phyloP scores from a whole-genome alignment of 768 basidiomycete genomes.

The Mycena crocata region DNA sequence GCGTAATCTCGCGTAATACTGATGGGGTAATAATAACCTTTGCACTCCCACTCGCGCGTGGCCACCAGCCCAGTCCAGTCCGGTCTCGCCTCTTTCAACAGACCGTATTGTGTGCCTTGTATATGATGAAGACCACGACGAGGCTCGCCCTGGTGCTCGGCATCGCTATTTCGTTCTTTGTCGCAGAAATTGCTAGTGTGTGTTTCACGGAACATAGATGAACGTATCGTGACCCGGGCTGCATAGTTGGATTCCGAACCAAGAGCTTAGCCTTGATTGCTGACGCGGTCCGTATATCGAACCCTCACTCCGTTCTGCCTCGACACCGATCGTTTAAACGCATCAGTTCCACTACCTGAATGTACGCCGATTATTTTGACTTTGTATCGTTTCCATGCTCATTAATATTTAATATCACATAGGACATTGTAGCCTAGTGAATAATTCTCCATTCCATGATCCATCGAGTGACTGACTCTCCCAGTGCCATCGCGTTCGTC shows the following conservation, averaged over 20 bases:
- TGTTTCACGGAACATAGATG: slow-evolving; percentile 1
- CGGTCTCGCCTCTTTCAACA: no score
- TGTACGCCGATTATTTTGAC: slow-evolving; percentile 45
- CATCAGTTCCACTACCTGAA: slow-evolving; percentile 66
- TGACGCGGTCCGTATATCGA: slow-evolving; percentile 57
- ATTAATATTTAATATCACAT: not conserved
- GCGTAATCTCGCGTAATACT: not conserved
- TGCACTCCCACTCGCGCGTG: no score
- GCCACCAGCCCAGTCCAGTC: no score
- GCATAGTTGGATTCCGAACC: slow-evolving; percentile 64
- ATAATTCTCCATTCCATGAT: slow-evolving; percentile 19
- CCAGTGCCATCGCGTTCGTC: slow-evolving; percentile 57
- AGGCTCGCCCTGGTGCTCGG: slow-evolving; percentile 58
- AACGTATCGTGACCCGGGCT: not conserved
- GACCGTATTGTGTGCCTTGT: no score
- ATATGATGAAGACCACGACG: slow-evolving; percentile 59
- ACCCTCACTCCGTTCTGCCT: slow-evolving; percentile 2
- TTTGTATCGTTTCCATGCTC: slow-evolving; percentile 16
- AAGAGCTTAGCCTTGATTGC: slow-evolving; percentile 67
- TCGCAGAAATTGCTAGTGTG: slow-evolving; percentile 60
- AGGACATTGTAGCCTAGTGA: slow-evolving; percentile 64
- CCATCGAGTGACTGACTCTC: not conserved
- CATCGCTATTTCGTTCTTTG: slow-evolving; percentile 61
- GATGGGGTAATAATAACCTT: not conserved
- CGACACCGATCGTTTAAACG: slow-evolving; percentile 24